Conservation (phyloP, 2,329 filamentous ascomycete species). For the Pyricularia grisea region DNA sequence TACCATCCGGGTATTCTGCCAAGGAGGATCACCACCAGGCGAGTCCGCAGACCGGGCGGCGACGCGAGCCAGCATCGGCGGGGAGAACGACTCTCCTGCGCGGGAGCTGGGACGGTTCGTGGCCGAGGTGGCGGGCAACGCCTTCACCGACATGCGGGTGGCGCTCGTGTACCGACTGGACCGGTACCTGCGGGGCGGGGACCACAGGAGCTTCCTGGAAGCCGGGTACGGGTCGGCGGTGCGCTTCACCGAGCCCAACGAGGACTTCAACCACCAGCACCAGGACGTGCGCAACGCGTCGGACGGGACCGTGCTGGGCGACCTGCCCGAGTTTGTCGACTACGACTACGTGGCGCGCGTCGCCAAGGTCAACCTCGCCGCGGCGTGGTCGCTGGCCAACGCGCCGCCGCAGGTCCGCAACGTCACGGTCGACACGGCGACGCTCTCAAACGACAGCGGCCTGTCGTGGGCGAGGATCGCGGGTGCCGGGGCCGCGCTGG, state of each 20-base stretch:
- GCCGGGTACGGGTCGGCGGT: slow-evolving; percentile 41
- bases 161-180: slow-evolving; percentile 47
- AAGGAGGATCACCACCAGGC: slow-evolving; percentile 8
- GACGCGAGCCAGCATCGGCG: slow-evolving; percentile 28
- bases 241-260: slow-evolving; percentile 48
- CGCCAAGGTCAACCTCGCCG: slow-evolving; percentile 42
- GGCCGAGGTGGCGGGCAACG: slow-evolving; percentile 40
- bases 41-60: slow-evolving; percentile 4
- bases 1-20: slow-evolving; percentile 41
- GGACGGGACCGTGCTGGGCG: slow-evolving; percentile 43
- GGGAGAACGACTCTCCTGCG: slow-evolving; percentile 32
- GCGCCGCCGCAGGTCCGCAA: slow-evolving; percentile 39
- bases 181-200: slow-evolving; percentile 45
- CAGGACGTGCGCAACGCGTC: slow-evolving; percentile 35
- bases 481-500: slow-evolving; percentile 14
- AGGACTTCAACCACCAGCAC: slow-evolving; percentile 49
- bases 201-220: slow-evolving; percentile 44
- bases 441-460: slow-evolving; percentile 36
- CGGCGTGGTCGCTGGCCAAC: slow-evolving; percentile 42
- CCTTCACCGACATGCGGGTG: slow-evolving; percentile 42
- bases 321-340: slow-evolving; percentile 47
- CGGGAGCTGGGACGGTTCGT: slow-evolving; percentile 44
- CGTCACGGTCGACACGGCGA: slow-evolving; percentile 23
- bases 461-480: slow-evolving; percentile 34
- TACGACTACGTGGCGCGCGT: slow-evolving; percentile 44